These are phyloP conservation scores for Penicillium longicatenatum DNA, from an alignment of 495 filamentous ascomycete species.

Conservation along the genomic window DNA sequence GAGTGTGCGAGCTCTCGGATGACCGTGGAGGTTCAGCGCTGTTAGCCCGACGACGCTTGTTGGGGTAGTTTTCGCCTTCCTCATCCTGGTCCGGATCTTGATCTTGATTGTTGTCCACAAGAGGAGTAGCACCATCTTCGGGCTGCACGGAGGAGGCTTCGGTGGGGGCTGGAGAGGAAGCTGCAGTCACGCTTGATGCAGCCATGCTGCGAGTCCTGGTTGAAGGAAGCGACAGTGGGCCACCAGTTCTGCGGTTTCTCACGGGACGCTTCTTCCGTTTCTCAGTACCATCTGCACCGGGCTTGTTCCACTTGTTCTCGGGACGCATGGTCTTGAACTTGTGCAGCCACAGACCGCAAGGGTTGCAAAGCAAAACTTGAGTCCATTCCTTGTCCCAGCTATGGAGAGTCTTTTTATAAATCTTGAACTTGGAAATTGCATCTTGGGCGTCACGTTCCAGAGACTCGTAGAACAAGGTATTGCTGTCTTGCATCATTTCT, in stretches of 20 bases:
- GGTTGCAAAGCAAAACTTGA: conserved; percentile 83
- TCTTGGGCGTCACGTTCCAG: conserved; percentile 61
- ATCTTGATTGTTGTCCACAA: conserved; percentile 30
- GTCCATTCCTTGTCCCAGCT: conserved; percentile 66
- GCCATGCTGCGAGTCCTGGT: conserved; percentile 37
- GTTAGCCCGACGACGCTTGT: conserved; percentile 43
- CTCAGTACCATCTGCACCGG: conserved; percentile 35
- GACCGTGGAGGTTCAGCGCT: conserved; percentile 43
- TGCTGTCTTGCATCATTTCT: conserved; percentile 64
- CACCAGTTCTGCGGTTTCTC: conserved; percentile 35
- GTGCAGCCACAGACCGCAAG: conserved; percentile 91
- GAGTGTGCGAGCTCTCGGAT: conserved; percentile 29
- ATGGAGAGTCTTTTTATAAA: conserved; percentile 76
- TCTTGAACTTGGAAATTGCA: conserved; percentile 60
- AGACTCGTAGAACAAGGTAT: conserved; percentile 64
- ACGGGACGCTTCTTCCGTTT: conserved; percentile 49
- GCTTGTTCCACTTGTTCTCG: conserved; percentile 76
- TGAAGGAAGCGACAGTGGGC: conserved; percentile 33
- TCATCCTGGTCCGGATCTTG: conserved; percentile 12
- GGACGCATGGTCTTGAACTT: conserved; percentile 87
- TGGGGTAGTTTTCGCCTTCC: conserved; percentile 24
- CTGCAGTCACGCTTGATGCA: conserved; percentile 30
- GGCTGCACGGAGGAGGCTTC: conserved; percentile 44
- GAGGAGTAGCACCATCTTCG: conserved; percentile 42
- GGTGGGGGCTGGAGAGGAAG: conserved; percentile 45